These are phyloP conservation scores for Clonostachys solani DNA, from an alignment of 2,329 filamentous ascomycete species.

Conservation along the genomic window DNA sequence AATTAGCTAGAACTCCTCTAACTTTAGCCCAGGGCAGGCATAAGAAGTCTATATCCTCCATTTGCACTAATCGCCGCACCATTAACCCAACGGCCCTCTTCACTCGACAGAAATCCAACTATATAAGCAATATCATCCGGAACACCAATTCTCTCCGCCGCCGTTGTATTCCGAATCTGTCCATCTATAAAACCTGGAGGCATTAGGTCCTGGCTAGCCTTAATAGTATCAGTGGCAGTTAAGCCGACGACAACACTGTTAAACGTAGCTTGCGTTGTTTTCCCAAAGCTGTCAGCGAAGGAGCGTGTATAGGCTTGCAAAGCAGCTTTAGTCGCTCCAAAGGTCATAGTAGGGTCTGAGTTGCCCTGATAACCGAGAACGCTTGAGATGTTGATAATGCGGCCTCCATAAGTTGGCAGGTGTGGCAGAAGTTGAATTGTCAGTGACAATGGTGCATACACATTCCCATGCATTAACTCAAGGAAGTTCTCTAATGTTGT, in stretches of 20 bases:
- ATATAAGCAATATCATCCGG: neutral
- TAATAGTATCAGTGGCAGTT: neutral
- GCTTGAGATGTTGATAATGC: neutral
- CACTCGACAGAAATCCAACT: neutral
- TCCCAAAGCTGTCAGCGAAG: neutral
- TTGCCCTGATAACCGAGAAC: neutral
- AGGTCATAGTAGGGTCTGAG: neutral
- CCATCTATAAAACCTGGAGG: neutral
- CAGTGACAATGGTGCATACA: neutral
- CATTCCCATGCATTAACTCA: neutral
- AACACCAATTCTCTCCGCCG: neutral
- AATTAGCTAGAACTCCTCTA: too few species aligned
- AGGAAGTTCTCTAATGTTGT: neutral
- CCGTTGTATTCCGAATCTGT: neutral
- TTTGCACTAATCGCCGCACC: neutral
- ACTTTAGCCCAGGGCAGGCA: neutral
- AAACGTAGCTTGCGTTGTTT: neutral
- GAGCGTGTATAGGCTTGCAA: neutral
- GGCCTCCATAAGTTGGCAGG: neutral
- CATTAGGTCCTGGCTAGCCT: neutral
- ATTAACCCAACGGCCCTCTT: neutral
- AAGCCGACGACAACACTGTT: slow-evolving; percentile 1
- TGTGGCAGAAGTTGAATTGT: neutral
- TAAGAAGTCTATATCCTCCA: neutral
- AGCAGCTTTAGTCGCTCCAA: neutral